Conservation (phyloP, 495 filamentous ascomycete genomes). For the Aspergillus ellipticus region DNA sequence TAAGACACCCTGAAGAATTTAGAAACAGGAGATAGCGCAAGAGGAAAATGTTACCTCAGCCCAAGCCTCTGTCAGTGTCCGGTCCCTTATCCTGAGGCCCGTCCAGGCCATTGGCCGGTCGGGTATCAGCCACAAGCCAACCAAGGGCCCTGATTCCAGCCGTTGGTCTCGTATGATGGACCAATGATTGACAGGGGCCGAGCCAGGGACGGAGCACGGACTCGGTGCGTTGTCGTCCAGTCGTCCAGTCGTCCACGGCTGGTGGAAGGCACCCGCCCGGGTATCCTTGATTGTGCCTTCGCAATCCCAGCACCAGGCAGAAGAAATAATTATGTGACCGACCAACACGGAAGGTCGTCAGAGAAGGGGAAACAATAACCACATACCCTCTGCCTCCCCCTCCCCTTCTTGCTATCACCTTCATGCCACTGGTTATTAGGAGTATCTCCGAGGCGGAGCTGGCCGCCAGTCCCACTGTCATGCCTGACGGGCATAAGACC, state of each 20-base stretch:
- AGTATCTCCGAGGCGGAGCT: background rate
- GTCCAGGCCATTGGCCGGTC: background rate
- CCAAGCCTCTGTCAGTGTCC: background rate
- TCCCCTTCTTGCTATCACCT: no score
- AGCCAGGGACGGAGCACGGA: background rate
- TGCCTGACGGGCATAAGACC: background rate
- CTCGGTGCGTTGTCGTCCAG: background rate
- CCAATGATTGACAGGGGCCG: background rate
- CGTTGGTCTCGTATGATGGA: background rate
- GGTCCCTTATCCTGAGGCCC: background rate
- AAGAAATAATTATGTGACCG: no score
- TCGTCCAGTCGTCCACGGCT: no score
- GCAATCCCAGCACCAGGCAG: no score
- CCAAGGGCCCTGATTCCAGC: background rate
- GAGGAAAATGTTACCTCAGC: background rate
- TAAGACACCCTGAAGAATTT: background rate
- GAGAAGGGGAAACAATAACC: no score
- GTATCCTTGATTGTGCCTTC: background rate
- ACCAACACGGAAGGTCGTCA: no score
- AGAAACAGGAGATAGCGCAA: background rate
- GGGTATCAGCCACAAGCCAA: background rate
- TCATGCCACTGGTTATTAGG: background rate
- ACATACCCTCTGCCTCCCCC: no score
- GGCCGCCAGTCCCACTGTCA: background rate
- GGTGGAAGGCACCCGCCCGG: background rate